These are phyloP conservation scores for Penicillium nordicum DNA, from an alignment of 2,329 filamentous ascomycete species.

Conservation along the genomic window DNA sequence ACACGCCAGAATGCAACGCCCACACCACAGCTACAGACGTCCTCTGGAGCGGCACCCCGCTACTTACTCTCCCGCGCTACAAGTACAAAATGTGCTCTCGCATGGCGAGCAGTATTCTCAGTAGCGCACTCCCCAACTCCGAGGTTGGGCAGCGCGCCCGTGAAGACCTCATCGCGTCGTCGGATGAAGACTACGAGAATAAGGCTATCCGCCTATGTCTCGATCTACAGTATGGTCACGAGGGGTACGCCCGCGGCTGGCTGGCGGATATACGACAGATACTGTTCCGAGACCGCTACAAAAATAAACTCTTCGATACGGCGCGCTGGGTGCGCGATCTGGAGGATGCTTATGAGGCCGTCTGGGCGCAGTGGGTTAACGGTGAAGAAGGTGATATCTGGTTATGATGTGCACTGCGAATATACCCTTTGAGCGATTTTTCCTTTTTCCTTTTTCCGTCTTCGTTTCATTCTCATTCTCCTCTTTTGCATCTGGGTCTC, in stretches of 20 bases:
- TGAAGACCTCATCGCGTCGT: conserved; percentile 69
- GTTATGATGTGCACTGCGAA: conserved; percentile 50
- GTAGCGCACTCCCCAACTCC: conserved; percentile 75
- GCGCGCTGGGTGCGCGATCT: conserved; percentile 85
- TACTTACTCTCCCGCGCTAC: conserved; percentile 86
- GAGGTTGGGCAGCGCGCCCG: conserved; percentile 65
- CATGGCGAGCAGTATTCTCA: conserved; percentile 93
- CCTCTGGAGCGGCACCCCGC: conserved; percentile 90
- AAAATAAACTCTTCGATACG: conserved; percentile 86
- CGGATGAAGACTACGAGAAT: conserved; percentile 81
- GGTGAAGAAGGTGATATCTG: conserved; percentile 92
- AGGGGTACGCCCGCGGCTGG: conserved; percentile 52
- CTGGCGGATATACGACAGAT: conserved; percentile 75
- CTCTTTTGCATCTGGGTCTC: not conserved
- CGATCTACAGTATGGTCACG: conserved; percentile 57
- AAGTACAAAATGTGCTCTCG: conserved; percentile 98
- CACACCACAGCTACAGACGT: conserved; percentile 97
- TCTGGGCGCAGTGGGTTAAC: conserved; percentile 82
- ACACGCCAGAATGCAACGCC: conserved; percentile 96
- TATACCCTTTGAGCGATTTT: conserved; percentile 38
- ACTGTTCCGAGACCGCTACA: conserved; percentile 80
- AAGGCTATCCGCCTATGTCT: conserved; percentile 66
- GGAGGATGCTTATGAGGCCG: conserved; percentile 81
- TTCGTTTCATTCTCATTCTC: not conserved
- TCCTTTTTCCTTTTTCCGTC: conserved; percentile 11